A percentile compares a stretch with the other conserved stretches of the same genome.
phyloP scores from a whole-genome alignment of 2,329 filamentous ascomycete genomes.

The Botrytis fragariae region DNA sequence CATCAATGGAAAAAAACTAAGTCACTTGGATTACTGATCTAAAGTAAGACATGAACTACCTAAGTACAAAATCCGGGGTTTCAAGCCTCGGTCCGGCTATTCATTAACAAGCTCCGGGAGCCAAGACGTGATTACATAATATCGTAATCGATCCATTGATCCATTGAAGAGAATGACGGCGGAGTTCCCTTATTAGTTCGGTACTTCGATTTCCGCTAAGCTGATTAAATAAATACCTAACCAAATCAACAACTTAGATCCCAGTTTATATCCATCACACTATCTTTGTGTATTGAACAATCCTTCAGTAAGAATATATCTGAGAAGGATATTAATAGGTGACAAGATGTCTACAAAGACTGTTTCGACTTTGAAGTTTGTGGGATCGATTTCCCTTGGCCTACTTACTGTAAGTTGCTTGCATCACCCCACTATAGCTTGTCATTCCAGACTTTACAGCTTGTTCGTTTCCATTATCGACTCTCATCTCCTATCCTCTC shows the following conservation, averaged over 20 bases:
- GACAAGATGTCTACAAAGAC: slow-evolving; percentile 61
- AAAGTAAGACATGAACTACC: not conserved
- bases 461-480: not conserved
- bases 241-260: not conserved
- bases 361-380: slow-evolving; percentile 82
- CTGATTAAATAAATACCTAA: not conserved
- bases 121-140: slow-evolving; percentile 10
- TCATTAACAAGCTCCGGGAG: not conserved
- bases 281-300: not conserved
- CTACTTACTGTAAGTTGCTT: slow-evolving; percentile 70
- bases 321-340: not conserved
- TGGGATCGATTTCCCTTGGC: slow-evolving; percentile 85
- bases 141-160: too few species aligned
- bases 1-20: not conserved
- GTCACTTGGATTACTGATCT: not conserved
- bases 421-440: slow-evolving; percentile 23
- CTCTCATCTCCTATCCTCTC: not conserved
- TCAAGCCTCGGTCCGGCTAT: not conserved
- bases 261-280: not conserved
- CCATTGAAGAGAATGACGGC: not conserved
- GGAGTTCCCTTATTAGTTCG: not conserved
- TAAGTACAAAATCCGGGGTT: not conserved
- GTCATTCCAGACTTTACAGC: not conserved
- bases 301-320: not conserved
- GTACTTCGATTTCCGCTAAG: not conserved